A percentile compares a stretch with the other conserved stretches of the same genome.
phyloP scores from a whole-genome alignment of 1,284 basidiomycete species.

The Tausonia pullulans region DNA sequence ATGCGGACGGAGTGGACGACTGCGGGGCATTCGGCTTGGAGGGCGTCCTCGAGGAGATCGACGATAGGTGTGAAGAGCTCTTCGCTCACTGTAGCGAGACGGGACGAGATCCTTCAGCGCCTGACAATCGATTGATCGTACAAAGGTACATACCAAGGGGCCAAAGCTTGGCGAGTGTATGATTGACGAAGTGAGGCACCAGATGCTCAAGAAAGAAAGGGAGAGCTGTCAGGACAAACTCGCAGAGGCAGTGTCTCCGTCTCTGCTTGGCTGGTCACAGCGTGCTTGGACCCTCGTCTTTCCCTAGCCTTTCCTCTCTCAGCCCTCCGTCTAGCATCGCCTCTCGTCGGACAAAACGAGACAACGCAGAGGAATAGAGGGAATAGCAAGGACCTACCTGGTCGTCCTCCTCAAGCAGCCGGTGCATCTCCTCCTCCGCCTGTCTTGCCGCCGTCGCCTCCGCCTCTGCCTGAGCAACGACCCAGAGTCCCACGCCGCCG shows the following conservation, averaged over 20 bases:
- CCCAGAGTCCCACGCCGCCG: neutral
- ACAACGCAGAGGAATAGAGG: too few species aligned
- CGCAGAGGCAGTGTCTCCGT: too few species aligned
- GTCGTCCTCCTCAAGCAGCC: too few species aligned
- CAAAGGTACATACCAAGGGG: neutral
- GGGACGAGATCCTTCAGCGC: too few species aligned
- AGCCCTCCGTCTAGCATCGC: too few species aligned
- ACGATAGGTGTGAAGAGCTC: constrained; percentile 35
- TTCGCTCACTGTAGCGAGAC: neutral
- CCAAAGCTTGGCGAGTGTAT: neutral
- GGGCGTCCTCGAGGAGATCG: constrained; percentile 35
- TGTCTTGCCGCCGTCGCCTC: neutral
- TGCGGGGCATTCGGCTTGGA: constrained; percentile 17
- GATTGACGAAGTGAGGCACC: constrained; percentile 4
- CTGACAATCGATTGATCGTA: too few species aligned
- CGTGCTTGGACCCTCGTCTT: neutral
- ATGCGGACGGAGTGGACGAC: constrained; percentile 8
- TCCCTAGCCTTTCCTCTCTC: too few species aligned
- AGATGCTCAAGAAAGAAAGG: neutral
- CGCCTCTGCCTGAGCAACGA: neutral
- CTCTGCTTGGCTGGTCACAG: neutral
- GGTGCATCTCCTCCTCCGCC: too few species aligned
- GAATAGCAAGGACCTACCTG: too few species aligned
- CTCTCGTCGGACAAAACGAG: neutral
- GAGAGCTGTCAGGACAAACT: too few species aligned